Conservation (phyloP, 176 grass and related monocot genomes). For the Leersia perrieri region DNA sequence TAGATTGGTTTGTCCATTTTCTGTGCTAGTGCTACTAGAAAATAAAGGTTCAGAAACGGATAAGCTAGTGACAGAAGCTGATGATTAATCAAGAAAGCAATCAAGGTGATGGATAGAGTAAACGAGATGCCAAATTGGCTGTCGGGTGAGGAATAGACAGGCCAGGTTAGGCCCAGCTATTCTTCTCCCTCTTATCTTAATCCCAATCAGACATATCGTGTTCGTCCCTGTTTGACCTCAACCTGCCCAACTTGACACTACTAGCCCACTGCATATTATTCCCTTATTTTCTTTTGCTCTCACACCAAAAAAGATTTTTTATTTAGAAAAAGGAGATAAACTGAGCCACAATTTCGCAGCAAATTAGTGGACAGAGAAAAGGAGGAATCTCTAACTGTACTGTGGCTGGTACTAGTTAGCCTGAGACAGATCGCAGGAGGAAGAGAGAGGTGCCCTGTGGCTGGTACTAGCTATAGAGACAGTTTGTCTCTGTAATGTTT, state of each 20-base stretch:
- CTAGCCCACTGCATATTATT: constrained; percentile 8
- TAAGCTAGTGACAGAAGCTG: neutral
- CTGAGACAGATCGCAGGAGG: neutral
- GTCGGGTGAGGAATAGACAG: constrained; percentile 25
- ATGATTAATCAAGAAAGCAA: neutral
- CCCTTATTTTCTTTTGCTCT: neutral
- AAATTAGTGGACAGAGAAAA: constrained; percentile 12
- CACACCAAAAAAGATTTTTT: neutral
- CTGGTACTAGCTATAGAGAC: neutral
- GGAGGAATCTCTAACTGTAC: neutral
- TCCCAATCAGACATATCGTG: neutral
- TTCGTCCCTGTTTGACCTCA: constrained; percentile 21
- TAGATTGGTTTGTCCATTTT: neutral
- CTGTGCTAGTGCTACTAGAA: no score
- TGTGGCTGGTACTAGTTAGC: neutral
- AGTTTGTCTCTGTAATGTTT: neutral
- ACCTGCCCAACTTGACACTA: neutral
- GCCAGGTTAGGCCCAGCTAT: neutral
- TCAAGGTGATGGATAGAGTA: neutral
- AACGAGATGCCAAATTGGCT: neutral
- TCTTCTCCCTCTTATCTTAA: no score
- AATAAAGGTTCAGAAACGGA: neutral
- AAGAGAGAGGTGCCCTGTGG: no score
- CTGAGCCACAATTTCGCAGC: neutral
- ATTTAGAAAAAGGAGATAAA: neutral